These are phyloP conservation scores for Cryptococcus depauperatus DNA, from an alignment of 1,284 basidiomycete genomes.

Conservation along the genomic window DNA sequence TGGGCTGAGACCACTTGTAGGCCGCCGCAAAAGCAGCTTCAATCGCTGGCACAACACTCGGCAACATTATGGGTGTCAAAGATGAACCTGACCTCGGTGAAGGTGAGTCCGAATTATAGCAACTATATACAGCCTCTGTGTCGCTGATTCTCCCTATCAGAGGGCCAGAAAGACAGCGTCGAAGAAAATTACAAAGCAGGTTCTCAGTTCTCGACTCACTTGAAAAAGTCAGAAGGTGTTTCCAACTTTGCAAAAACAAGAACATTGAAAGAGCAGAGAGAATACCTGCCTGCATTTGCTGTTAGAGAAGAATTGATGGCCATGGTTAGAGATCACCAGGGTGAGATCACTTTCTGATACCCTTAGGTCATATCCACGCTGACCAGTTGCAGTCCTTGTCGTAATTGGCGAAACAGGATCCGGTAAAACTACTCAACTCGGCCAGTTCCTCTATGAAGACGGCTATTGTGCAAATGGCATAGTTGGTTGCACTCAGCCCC, in stretches of 20 bases:
- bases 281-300: slow-evolving; percentile 96
- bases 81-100: slow-evolving; percentile 62
- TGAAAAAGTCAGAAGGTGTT: slow-evolving; percentile 68
- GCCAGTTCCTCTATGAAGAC: slow-evolving; percentile 91
- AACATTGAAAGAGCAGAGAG: slow-evolving; percentile 87
- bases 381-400: slow-evolving; percentile 58
- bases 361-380: not conserved
- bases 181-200: slow-evolving; percentile 80
- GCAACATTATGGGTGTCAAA: slow-evolving; percentile 95
- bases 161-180: slow-evolving; percentile 53
- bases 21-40: slow-evolving; percentile 91
- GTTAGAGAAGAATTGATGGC: slow-evolving; percentile 89
- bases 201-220: slow-evolving; percentile 88
- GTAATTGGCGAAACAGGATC: slow-evolving; percentile 93
- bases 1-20: slow-evolving; percentile 10
- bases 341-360: slow-evolving; percentile 45
- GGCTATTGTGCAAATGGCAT: slow-evolving; percentile 83
- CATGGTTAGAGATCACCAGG: slow-evolving; percentile 90
- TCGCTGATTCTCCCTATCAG: slow-evolving; percentile 36
- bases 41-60: slow-evolving; percentile 83
- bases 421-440: slow-evolving; percentile 90
- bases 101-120: slow-evolving; percentile 18
- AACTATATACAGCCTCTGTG: not conserved
- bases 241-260: slow-evolving; percentile 74
- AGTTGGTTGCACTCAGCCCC: slow-evolving; percentile 91